Percentiles rank a stretch among this genome's conserved stretches.
Conservation (phyloP, 1,284 basidiomycete genomes). For the Boletus sp. region DNA sequence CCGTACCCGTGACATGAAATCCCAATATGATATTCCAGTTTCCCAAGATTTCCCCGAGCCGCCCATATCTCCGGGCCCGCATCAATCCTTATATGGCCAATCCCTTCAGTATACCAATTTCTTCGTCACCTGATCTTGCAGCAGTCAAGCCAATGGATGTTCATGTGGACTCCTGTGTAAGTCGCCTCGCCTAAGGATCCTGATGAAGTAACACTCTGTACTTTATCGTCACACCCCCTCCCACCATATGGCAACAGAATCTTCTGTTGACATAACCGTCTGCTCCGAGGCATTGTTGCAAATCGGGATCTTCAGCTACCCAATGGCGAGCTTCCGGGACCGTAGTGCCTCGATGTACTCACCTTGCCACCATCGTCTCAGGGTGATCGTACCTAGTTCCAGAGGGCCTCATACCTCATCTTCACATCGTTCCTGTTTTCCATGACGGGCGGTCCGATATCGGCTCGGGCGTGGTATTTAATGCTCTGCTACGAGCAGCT, state of each 20-base stretch:
- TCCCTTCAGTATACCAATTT: neutral
- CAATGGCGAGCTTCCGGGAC: slow-evolving; percentile 7
- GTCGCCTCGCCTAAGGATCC: neutral
- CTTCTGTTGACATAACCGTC: neutral
- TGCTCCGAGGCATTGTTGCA: neutral
- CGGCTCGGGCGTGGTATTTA: slow-evolving; percentile 17
- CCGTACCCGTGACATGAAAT: slow-evolving; percentile 2
- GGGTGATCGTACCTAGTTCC: neutral
- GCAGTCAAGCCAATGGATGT: neutral
- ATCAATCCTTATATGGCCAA: neutral
- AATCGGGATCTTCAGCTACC: neutral
- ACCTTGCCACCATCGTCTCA: neutral
- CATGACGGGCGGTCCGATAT: slow-evolving; percentile 4
- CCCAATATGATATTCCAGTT: neutral
- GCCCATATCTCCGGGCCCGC: neutral
- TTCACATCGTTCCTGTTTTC: slow-evolving; percentile 9
- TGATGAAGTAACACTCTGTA: neutral
- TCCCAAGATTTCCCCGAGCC: neutral
- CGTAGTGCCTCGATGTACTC: slow-evolving; percentile 6
- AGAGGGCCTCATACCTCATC: neutral
- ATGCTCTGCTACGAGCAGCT: neutral
- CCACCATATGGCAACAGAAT: neutral
- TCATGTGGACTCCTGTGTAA: slow-evolving; percentile 2
- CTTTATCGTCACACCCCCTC: neutral
- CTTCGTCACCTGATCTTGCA: neutral